Base-by-base conservation (phyloP, 2,329 filamentous ascomycete species). In the Volutella citrinella region DNA sequence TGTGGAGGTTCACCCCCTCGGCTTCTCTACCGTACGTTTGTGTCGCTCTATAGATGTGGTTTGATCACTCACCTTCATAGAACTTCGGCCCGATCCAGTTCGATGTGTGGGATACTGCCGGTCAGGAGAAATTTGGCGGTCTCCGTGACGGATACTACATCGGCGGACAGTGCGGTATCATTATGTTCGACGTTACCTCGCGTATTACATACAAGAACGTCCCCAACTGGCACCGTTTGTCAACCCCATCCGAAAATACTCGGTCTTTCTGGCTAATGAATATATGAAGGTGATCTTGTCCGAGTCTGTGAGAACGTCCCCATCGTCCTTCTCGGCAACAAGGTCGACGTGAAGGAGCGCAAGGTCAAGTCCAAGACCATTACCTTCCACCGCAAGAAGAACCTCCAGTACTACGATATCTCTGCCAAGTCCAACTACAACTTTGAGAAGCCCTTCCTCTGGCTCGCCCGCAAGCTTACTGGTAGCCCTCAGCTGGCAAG, bases 201-300 rank as follows among this genome's bases (percentile, higher is more conserved):
- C 87, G 93, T 65, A 97, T 98, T 69, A 98, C 93, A 68, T 98
- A 98, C 85, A 98, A 98, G 86, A 98, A 98, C 78, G 93, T 98
- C 49, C 93, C 93, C 74, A 97, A 97, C 86, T 98, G 93, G 93
- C 93, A 98, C 74, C 93, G 93, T 95, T 83, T 66, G 88, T 82
- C 42, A 10, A 24, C 22, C 5, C 27, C 24, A n/a, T 25, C 13
- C 22, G 20, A 32, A 13, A 16, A 23, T 24, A 23, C 17, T 21
- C 12, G 15, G 18, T 26, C 11, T 21, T 32, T 17, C 10, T 15
- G 14, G 30, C 51, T 57, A 27, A 57, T 39, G 25, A 38, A 32
- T 22, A 13, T 9, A 26, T 29, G 6, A 46, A 95, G 89, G 90
- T 76, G 93, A 98, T 63, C 82, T 98, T 58, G 90, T 96, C 72